Evolutionary conservation across 805 yeast genomes (phyloP), one percentile per base, ranked within the genome.

Genomic region (Saccharomycopsis vini): DNA sequence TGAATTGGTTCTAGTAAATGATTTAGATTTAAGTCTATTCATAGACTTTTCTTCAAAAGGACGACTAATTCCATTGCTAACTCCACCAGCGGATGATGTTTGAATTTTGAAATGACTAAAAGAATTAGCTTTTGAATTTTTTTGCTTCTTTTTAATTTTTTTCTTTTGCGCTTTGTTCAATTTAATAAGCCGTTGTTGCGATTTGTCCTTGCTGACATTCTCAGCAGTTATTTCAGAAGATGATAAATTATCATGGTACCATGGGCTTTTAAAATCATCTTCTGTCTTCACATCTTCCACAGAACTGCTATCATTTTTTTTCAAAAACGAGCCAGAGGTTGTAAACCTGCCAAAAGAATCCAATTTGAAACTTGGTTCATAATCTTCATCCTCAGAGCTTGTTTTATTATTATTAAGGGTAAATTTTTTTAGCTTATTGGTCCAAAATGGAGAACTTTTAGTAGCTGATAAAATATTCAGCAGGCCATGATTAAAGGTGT

Each of bases 261-360:
- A 26, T 9, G 12, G 12, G 7, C 29, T n/a, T n/a, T n/a, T n/a
- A n/a, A n/a, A 12, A 33, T 39, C 42, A 24, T 39, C 37, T 15
- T 39, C 42, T 6, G 39, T 36, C 5, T n/a, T 35, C 5, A 36
- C 16, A 22, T 36, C 39, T 7, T 36, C 30, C 5, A n/a, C 10
- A 9, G 30, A 23, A n/a, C 29, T 7, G 16, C 30, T 23, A 16
- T 15, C 22, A 18, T 7, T 15, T 18, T n/a, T 7, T 6, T 21
- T 23, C 3, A 10, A 19, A 20, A 20, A 19, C 4, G 40, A 36
- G 19, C 21, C 5, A 19, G 36, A 29, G 5, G 10, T n/a, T n/a
- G 48, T 36, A 13, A 46, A 13, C 31, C 49, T 35, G 1, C 51
- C 51, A 38, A 47, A 47, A 23, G 44, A 15, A 32, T 47, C 51